These are phyloP conservation scores for Durio zibethinus DNA, from an alignment of 345 rosid species.

Conservation along the genomic window DNA sequence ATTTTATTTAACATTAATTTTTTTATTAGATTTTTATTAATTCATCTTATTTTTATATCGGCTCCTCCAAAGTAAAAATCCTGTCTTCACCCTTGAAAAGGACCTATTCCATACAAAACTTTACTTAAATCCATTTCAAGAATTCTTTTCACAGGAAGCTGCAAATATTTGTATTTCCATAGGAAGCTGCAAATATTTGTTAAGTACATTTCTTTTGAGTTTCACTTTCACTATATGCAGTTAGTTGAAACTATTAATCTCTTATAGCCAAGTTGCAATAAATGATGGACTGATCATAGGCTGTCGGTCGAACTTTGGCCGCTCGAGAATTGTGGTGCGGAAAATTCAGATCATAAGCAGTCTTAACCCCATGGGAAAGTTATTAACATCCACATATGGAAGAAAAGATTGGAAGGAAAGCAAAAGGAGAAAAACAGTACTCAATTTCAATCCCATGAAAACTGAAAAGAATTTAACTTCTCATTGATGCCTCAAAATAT, in stretches of 20 bases:
- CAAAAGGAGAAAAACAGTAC: too few species aligned
- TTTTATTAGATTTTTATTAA: too few species aligned
- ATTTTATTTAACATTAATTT: too few species aligned
- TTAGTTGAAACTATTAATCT: background rate
- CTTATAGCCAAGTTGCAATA: background rate
- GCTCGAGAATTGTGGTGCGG: background rate
- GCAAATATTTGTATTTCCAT: background rate
- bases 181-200: background rate
- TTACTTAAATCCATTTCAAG: background rate
- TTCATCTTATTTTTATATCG: too few species aligned
- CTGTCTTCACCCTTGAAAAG: too few species aligned
- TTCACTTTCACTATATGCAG: background rate
- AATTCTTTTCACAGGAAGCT: background rate
- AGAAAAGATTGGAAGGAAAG: background rate
- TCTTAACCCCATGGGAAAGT: background rate
- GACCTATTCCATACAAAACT: background rate
- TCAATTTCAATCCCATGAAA: background rate
- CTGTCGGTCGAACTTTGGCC: background rate
- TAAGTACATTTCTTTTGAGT: background rate
- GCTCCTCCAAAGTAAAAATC: too few species aligned
- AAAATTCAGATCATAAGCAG: background rate
- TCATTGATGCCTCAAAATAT: background rate
- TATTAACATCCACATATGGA: background rate
- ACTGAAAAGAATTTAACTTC: background rate
- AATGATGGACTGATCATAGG: background rate